Percentiles rank a stretch among this genome's conserved stretches.
phyloP scores from a whole-genome alignment of 2,329 filamentous ascomycete species.

The Clonostachys sp. region DNA sequence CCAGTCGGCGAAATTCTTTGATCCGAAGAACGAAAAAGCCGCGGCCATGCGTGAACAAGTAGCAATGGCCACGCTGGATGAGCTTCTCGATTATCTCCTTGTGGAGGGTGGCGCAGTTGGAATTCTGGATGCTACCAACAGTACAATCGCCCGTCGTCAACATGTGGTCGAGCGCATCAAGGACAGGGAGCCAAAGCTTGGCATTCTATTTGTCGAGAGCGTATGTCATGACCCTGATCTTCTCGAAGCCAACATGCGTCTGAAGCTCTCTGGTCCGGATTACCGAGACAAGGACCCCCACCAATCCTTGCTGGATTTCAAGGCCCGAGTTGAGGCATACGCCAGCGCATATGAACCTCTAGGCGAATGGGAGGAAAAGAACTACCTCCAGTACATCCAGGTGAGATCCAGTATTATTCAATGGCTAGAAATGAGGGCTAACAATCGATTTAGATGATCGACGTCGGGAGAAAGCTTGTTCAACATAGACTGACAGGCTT shows the following conservation, averaged over 20 bases:
- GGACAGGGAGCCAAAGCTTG: slow-evolving; percentile 76
- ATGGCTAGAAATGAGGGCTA: not conserved
- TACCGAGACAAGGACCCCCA: slow-evolving; percentile 91
- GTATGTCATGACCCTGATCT: slow-evolving; percentile 82
- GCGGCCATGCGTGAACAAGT: slow-evolving; percentile 85
- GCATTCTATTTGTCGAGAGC: slow-evolving; percentile 92
- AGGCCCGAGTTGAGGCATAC: slow-evolving; percentile 85
- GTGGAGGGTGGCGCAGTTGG: slow-evolving; percentile 80
- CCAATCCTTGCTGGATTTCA: slow-evolving; percentile 85
- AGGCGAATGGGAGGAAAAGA: slow-evolving; percentile 83
- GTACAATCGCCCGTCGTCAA: slow-evolving; percentile 80
- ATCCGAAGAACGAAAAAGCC: slow-evolving; percentile 80
- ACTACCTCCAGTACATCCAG: slow-evolving; percentile 91
- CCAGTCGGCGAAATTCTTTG: slow-evolving; percentile 90
- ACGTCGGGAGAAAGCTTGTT: slow-evolving; percentile 91
- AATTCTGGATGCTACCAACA: slow-evolving; percentile 96
- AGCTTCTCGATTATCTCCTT: slow-evolving; percentile 85
- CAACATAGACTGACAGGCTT: slow-evolving; percentile 90
- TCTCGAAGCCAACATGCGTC: slow-evolving; percentile 91
- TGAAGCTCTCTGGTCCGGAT: slow-evolving; percentile 93
- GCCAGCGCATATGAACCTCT: slow-evolving; percentile 91
- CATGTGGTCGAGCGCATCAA: slow-evolving; percentile 81
- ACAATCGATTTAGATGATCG: slow-evolving; percentile 70
- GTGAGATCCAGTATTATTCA: slow-evolving; percentile 23
- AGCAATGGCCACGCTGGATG: slow-evolving; percentile 86